Percentiles rank a stretch among this genome's conserved stretches.
Evolutionary conservation across 1,284 basidiomycete genomes (phyloP).

Genomic region (Tylopilus sp.): DNA sequence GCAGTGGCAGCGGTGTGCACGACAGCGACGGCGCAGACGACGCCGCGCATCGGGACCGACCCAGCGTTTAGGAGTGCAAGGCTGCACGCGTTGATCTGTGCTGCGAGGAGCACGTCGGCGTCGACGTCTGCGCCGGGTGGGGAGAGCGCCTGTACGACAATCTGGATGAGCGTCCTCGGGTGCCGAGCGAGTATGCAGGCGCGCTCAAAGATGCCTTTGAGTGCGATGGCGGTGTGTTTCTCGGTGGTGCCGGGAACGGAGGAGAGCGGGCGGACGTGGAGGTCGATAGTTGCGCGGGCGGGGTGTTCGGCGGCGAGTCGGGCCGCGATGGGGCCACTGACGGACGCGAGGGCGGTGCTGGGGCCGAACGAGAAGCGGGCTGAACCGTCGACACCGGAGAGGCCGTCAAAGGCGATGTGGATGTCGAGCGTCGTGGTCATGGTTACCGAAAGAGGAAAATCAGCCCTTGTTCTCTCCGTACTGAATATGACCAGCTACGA

Average conservation of each 20-base stretch:
- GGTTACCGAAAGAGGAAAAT: neutral
- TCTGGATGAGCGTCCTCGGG: slow-evolving; percentile 65
- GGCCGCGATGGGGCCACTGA: slow-evolving; percentile 75
- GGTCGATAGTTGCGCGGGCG: slow-evolving; percentile 67
- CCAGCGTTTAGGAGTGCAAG: slow-evolving; percentile 62
- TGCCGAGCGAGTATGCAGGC: slow-evolving; percentile 56
- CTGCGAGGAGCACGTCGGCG: slow-evolving; percentile 41
- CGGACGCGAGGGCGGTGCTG: slow-evolving; percentile 53
- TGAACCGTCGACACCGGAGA: slow-evolving; percentile 32
- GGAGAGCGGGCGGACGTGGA: slow-evolving; percentile 60
- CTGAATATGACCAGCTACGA: no score
- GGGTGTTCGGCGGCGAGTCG: slow-evolving; percentile 60
- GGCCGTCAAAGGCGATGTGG: slow-evolving; percentile 26
- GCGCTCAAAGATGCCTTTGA: slow-evolving; percentile 55
- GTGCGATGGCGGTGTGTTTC: slow-evolving; percentile 49
- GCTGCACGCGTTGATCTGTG: slow-evolving; percentile 63
- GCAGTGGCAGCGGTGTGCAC: slow-evolving; percentile 31
- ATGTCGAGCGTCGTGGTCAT: slow-evolving; percentile 9
- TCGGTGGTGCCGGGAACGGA: slow-evolving; percentile 61
- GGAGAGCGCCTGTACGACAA: slow-evolving; percentile 58
- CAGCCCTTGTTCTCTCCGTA: neutral
- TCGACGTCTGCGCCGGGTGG: neutral
- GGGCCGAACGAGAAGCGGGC: slow-evolving; percentile 32
- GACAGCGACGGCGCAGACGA: slow-evolving; percentile 62
- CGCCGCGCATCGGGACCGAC: slow-evolving; percentile 64